phyloP scores from a whole-genome alignment of 2,329 filamentous ascomycete genomes.

The Penicillium paneum region DNA sequence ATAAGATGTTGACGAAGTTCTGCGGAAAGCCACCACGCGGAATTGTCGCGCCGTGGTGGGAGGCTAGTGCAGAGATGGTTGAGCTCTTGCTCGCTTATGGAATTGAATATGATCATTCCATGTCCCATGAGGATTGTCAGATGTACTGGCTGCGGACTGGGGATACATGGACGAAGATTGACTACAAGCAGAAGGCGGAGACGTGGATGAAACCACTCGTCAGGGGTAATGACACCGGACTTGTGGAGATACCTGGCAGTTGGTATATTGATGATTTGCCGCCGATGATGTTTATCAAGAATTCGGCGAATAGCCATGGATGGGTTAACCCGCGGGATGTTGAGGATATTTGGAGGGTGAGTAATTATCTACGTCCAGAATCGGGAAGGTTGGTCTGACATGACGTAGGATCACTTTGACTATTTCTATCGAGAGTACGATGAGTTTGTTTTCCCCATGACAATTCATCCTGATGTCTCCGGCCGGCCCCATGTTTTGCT shows the following conservation, averaged over 20 bases:
- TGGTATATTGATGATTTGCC: constrained; percentile 47
- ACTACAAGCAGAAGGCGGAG: constrained; percentile 39
- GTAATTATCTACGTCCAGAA: no score
- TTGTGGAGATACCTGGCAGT: constrained; percentile 45
- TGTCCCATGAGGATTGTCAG: constrained; percentile 46
- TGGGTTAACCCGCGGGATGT: constrained; percentile 57
- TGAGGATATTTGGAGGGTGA: constrained; percentile 53
- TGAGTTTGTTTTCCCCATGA: constrained; percentile 73
- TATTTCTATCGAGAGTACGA: constrained; percentile 75
- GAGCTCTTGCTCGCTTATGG: constrained; percentile 44
- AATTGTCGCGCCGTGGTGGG: constrained; percentile 71
- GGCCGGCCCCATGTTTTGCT: constrained; percentile 70
- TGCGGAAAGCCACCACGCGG: constrained; percentile 70
- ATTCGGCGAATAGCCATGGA: constrained; percentile 51
- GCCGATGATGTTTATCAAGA: constrained; percentile 48
- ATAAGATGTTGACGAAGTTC: constrained; percentile 69
- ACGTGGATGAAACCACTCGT: constrained; percentile 49
- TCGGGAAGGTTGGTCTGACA: neutral
- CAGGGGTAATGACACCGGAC: constrained; percentile 26
- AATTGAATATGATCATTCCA: constrained; percentile 46
- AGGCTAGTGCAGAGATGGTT: constrained; percentile 64
- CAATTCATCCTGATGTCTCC: constrained; percentile 70
- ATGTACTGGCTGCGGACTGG: constrained; percentile 44
- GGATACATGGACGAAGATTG: constrained; percentile 44
- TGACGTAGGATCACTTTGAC: constrained; percentile 58